phyloP scores from a whole-genome alignment of 441 rosid genomes.

The Macaranga tanarius region DNA sequence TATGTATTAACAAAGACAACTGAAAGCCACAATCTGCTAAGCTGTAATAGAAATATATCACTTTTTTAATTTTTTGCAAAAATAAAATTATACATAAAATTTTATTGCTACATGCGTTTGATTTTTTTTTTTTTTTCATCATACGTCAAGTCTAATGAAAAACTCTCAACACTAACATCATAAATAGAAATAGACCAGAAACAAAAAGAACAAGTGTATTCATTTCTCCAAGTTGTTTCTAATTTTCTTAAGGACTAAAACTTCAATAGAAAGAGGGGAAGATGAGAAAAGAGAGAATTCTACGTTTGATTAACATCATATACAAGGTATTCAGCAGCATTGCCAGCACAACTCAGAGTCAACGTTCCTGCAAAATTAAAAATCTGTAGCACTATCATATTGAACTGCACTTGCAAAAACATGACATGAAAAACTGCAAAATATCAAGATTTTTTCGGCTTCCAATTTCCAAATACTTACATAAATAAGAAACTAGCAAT shows the following conservation, averaged over 20 bases:
- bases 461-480: not conserved
- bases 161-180: not conserved
- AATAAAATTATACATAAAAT: no score
- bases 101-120: no score
- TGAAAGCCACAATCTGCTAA: no score
- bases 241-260: not conserved
- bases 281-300: not conserved
- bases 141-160: no score
- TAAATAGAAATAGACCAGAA: not conserved
- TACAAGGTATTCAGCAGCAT: slow-evolving; percentile 3
- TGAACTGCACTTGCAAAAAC: not conserved
- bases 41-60: no score
- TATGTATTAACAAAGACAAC: no score
- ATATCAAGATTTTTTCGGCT: not conserved
- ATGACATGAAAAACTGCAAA: not conserved
- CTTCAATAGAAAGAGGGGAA: not conserved
- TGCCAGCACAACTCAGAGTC: not conserved
- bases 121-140: no score
- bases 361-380: slow-evolving; percentile 9
- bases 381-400: not conserved
- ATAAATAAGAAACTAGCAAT: not conserved
- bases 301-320: slow-evolving; percentile 2
- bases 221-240: not conserved
- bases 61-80: no score
- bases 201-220: not conserved